These are phyloP conservation scores for Lactifluus piperatus DNA, from an alignment of 768 basidiomycete species.

Conservation along the genomic window DNA sequence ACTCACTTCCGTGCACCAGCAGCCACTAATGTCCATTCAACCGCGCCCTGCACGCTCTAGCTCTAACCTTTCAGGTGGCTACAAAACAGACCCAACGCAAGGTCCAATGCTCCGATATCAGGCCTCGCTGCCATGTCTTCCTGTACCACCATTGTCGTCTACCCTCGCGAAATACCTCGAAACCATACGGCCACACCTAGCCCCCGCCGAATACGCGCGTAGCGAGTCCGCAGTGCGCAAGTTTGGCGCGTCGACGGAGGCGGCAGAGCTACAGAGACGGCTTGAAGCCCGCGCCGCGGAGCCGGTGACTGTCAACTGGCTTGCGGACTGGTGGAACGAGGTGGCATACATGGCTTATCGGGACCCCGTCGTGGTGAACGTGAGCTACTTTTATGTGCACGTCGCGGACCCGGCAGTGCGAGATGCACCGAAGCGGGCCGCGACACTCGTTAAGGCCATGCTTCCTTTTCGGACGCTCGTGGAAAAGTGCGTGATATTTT, in stretches of 20 bases:
- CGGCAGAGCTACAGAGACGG: constrained; percentile 65
- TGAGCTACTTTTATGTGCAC: constrained; percentile 95
- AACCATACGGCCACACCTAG: constrained; percentile 68
- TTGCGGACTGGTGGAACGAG: constrained; percentile 99
- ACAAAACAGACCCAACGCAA: constrained; percentile 46
- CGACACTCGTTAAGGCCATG: constrained; percentile 75
- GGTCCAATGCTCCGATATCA: constrained; percentile 68
- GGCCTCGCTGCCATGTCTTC: constrained; percentile 63
- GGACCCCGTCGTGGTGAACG: constrained; percentile 85
- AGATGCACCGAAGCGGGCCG: constrained; percentile 63
- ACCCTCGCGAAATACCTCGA: constrained; percentile 88
- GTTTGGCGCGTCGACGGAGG: constrained; percentile 64
- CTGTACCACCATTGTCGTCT: constrained; percentile 75
- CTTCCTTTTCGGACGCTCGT: constrained; percentile 77
- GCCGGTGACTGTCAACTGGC: constrained; percentile 62
- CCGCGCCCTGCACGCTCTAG: neutral
- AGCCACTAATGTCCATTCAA: neutral
- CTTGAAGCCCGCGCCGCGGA: constrained; percentile 66
- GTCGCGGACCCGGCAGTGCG: constrained; percentile 48
- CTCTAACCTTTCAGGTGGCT: constrained; percentile 32
- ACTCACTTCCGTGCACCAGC: neutral
- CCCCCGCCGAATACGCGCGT: constrained; percentile 47
- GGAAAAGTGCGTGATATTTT: constrained; percentile 51
- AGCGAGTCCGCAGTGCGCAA: constrained; percentile 51
- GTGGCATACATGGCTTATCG: constrained; percentile 80